Percentiles rank a stretch among this genome's conserved stretches.
These are phyloP conservation scores for Grosmannia clavigera DNA, from an alignment of 2,329 filamentous ascomycete genomes.

Conservation along the genomic window DNA sequence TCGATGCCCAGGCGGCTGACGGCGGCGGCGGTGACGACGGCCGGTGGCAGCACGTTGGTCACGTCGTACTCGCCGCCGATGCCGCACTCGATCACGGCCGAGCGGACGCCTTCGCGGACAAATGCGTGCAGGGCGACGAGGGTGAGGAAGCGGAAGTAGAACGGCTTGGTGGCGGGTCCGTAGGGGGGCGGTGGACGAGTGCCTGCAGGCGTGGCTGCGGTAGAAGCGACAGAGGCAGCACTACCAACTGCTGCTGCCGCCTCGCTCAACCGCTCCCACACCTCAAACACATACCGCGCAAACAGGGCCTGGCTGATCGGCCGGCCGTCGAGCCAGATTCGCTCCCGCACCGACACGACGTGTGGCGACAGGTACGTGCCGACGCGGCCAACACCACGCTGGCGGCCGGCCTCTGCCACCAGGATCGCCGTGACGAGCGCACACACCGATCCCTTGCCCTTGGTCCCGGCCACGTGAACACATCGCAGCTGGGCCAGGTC, in stretches of 20 bases:
- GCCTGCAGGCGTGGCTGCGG: not conserved
- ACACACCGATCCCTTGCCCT: slow-evolving; percentile 84
- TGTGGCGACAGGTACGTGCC: slow-evolving; percentile 83
- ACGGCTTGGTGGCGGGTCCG: slow-evolving; percentile 58
- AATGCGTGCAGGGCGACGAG: slow-evolving; percentile 81
- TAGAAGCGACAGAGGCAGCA: not conserved
- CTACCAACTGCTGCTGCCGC: slow-evolving; percentile 21
- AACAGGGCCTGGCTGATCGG: slow-evolving; percentile 60
- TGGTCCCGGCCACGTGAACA: slow-evolving; percentile 85
- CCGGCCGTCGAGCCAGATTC: slow-evolving; percentile 66
- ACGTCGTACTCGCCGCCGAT: slow-evolving; percentile 60
- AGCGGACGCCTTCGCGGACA: slow-evolving; percentile 58
- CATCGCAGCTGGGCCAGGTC: slow-evolving; percentile 33
- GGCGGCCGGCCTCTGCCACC: slow-evolving; percentile 19
- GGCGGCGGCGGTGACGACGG: slow-evolving; percentile 10
- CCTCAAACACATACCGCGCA: slow-evolving; percentile 66
- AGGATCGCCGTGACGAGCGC: slow-evolving; percentile 74
- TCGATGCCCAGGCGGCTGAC: slow-evolving; percentile 53
- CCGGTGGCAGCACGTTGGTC: slow-evolving; percentile 61
- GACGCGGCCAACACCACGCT: slow-evolving; percentile 26
- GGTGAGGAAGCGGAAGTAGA: slow-evolving; percentile 87
- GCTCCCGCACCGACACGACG: slow-evolving; percentile 69
- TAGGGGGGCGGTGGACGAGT: slow-evolving; percentile 25
- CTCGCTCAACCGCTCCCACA: slow-evolving; percentile 55
- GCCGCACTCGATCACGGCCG: slow-evolving; percentile 81